phyloP scores from a whole-genome alignment of 2,329 filamentous ascomycete species.

The Acrocalymma vagum region DNA sequence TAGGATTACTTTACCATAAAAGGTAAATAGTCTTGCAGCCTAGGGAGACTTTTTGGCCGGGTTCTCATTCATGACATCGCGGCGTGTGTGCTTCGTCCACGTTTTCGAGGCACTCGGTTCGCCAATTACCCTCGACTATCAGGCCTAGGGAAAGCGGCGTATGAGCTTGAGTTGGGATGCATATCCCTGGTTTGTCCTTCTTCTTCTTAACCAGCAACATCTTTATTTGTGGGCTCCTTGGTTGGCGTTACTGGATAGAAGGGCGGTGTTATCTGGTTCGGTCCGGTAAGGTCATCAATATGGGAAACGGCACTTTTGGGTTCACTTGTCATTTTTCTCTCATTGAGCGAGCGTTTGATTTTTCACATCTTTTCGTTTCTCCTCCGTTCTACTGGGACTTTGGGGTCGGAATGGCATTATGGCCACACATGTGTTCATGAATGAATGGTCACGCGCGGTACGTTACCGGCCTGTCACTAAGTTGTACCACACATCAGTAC shows the following conservation, averaged over 20 bases:
- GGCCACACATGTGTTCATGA: no score
- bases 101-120: no score
- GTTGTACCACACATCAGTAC: no score
- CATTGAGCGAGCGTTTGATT: neutral
- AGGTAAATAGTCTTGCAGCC: no score
- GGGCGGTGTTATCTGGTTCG: no score
- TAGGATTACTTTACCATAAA: slow-evolving; percentile 10
- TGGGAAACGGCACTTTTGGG: neutral
- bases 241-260: slow-evolving; percentile 19
- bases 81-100: no score
- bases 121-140: no score
- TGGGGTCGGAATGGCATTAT: no score
- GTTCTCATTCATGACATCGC: neutral
- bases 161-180: slow-evolving; percentile 6
- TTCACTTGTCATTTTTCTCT: slow-evolving; percentile 1
- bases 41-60: neutral
- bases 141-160: no score
- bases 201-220: slow-evolving; percentile 13
- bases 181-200: slow-evolving; percentile 1
- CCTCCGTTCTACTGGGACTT: no score
- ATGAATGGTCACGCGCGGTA: no score
- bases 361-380: neutral
- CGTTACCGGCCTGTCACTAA: no score
- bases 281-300: slow-evolving; percentile 6
- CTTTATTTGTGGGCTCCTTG: slow-evolving; percentile 8